Evolutionary conservation across 2,329 filamentous ascomycete species (phyloP).

Genomic region (Cryphonectria carpinicola): DNA sequence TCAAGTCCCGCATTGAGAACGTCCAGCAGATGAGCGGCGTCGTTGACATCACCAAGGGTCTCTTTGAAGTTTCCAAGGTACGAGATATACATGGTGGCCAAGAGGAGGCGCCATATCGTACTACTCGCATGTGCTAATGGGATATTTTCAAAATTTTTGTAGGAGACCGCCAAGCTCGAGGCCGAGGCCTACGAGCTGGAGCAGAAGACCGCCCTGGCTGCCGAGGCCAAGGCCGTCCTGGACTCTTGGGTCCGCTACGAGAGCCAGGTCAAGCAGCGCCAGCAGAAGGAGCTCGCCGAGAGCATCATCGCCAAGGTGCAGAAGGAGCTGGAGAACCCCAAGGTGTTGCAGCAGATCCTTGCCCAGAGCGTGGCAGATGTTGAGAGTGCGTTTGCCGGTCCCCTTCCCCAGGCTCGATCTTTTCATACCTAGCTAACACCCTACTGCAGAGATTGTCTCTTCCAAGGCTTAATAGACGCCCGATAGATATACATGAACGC

Average conservation of each 20-base stretch:
- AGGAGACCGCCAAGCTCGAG: constrained; percentile 98
- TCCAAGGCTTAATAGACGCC: constrained; percentile 65
- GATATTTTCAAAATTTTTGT: constrained; percentile 22
- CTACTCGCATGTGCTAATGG: constrained; percentile 28
- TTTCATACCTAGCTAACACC: constrained; percentile 39
- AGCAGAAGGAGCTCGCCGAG: constrained; percentile 95
- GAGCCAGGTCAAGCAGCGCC: constrained; percentile 96
- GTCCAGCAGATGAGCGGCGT: constrained; percentile 94
- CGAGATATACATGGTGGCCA: constrained; percentile 30
- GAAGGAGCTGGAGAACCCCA: constrained; percentile 99
- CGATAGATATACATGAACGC: constrained; percentile 30
- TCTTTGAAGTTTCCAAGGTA: constrained; percentile 99
- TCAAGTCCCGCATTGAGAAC: constrained; percentile 90
- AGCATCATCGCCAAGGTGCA: constrained; percentile 94
- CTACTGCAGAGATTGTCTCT: constrained; percentile 59
- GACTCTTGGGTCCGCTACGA: constrained; percentile 99
- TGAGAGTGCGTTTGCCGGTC: constrained; percentile 70
- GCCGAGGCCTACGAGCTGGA: constrained; percentile 95
- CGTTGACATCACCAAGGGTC: constrained; percentile 93
- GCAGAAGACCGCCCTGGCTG: constrained; percentile 89
- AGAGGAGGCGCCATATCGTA: neutral
- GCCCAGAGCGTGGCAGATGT: constrained; percentile 95
- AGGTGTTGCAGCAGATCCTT: constrained; percentile 94
- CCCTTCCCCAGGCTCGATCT: neutral
- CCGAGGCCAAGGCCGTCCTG: constrained; percentile 92